Base-by-base conservation (phyloP, 2,329 filamentous ascomycete species). In the Pseudocercospora pini-densiflorae region DNA sequence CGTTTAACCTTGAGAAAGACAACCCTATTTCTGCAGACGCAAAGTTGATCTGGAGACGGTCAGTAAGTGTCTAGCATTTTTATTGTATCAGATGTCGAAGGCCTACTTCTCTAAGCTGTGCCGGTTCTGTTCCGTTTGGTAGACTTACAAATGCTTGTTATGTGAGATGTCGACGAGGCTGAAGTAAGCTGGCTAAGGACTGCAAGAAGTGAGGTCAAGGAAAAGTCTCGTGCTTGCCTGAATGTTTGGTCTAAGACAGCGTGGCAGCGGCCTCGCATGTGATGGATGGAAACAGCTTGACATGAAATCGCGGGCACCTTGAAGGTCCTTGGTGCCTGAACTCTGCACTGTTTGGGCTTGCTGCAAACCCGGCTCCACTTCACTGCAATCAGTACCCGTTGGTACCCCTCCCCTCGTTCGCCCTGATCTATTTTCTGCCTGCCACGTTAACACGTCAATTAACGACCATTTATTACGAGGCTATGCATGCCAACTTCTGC, bases 121-220 rank as follows among this genome's bases (percentile, higher is more conserved):
- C 31, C 31, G 31, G 12, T 33, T 33, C 31, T 33, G 33, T 12
- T 16, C 4, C 33, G 33, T 12, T 36, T 12, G 33, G 10, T 16
- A 14, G 33, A 14, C 31, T 33, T 33, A 33, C 31, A 33, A 33
- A 33, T 33, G 31, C 31, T 33, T 43, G 27, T 19, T 43, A 43
- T 59, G 47, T 49, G 51, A 47, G 6, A 47, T 51, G 49, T 54
- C 27, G 21, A 53, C 5, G 40, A 19, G 59, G 45, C 40, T 21
- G 58, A 29, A n/a, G 29, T 24, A 23, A 24, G 58, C 24, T 21
- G 31, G 29, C 58, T 8, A 29, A 43, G 33, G 36, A 43, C 27
- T 33, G 57, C 21, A 57, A 12, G 12, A 58, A 27, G 61, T 58
- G 54, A 62, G 59, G 65, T 36, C 27, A 51, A 68, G 23, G 29